A percentile compares a stretch with the other conserved stretches of the same genome.
Conservation (phyloP, 2,329 filamentous ascomycete species). For the Aureobasidium pullulans region DNA sequence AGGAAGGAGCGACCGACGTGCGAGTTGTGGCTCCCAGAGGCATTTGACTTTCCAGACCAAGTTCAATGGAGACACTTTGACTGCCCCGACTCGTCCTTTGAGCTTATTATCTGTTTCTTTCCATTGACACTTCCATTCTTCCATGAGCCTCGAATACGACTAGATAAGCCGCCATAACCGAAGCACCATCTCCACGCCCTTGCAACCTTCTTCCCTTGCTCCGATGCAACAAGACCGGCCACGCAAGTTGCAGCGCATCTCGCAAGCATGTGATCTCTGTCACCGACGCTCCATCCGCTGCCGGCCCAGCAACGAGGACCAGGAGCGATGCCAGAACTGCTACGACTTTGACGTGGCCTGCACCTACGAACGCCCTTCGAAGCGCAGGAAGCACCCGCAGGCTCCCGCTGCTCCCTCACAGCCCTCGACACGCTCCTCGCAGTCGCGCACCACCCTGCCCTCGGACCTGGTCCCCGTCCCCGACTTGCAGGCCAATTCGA, state of each 20-base stretch:
- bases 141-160: background rate
- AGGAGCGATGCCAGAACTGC: slow-evolving; percentile 42
- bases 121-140: background rate
- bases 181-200: background rate
- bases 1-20: background rate
- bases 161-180: too few species aligned
- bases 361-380: slow-evolving; percentile 40
- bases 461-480: background rate
- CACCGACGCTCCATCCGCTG: slow-evolving; percentile 43
- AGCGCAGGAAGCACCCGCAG: slow-evolving; percentile 23
- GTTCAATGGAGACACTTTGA: background rate
- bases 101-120: background rate
- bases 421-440: background rate
- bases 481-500: background rate
- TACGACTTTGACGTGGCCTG: slow-evolving; percentile 44
- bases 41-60: background rate
- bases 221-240: slow-evolving; percentile 24
- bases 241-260: slow-evolving; percentile 30
- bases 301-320: slow-evolving; percentile 29
- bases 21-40: background rate
- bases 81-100: too few species aligned
- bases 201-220: background rate
- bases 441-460: background rate
- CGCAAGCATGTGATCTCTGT: slow-evolving; percentile 41
- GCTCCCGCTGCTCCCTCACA: slow-evolving; percentile 1